Evolutionary conservation across 768 basidiomycete genomes (phyloP).

Genomic region (Dentipellis fragilis): DNA sequence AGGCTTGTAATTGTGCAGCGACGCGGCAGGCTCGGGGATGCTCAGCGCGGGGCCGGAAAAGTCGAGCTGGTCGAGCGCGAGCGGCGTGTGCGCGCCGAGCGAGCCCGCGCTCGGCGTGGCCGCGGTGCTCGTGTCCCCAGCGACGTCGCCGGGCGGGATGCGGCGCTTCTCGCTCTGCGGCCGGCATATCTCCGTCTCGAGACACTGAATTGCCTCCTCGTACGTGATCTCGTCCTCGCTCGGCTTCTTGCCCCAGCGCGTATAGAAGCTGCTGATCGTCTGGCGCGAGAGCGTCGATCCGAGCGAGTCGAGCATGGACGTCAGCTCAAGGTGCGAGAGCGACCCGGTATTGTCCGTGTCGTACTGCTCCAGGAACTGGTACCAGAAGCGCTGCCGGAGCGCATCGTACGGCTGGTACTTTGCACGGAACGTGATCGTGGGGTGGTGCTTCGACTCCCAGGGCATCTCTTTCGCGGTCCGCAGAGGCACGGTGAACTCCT

Average conservation of each 20-base stretch:
- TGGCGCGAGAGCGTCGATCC: slow-evolving; percentile 79
- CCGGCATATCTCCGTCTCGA: slow-evolving; percentile 77
- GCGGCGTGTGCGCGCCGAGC: slow-evolving; percentile 17
- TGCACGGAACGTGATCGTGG: slow-evolving; percentile 68
- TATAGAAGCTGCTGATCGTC: slow-evolving; percentile 81
- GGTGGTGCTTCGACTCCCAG: slow-evolving; percentile 69
- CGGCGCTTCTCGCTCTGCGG: slow-evolving; percentile 63
- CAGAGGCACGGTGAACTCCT: slow-evolving; percentile 60
- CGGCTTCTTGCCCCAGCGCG: slow-evolving; percentile 51
- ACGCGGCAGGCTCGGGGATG: slow-evolving; percentile 14
- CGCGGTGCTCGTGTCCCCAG: slow-evolving; percentile 36
- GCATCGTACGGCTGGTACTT: slow-evolving; percentile 95
- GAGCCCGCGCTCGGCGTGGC: slow-evolving; percentile 39
- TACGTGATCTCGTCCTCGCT: slow-evolving; percentile 63
- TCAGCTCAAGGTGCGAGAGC: slow-evolving; percentile 78
- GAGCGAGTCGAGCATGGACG: slow-evolving; percentile 93
- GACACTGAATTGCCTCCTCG: slow-evolving; percentile 71
- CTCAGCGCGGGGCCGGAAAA: slow-evolving; percentile 47
- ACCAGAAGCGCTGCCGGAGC: slow-evolving; percentile 85
- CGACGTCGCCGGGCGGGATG: slow-evolving; percentile 38
- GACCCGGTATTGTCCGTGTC: slow-evolving; percentile 73
- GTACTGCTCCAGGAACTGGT: slow-evolving; percentile 80
- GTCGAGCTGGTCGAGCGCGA: slow-evolving; percentile 43
- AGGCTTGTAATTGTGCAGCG: not conserved
- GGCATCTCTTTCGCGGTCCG: slow-evolving; percentile 47